phyloP scores from a whole-genome alignment of 176 grass and related monocot species.

The Eleusine coracana region DNA sequence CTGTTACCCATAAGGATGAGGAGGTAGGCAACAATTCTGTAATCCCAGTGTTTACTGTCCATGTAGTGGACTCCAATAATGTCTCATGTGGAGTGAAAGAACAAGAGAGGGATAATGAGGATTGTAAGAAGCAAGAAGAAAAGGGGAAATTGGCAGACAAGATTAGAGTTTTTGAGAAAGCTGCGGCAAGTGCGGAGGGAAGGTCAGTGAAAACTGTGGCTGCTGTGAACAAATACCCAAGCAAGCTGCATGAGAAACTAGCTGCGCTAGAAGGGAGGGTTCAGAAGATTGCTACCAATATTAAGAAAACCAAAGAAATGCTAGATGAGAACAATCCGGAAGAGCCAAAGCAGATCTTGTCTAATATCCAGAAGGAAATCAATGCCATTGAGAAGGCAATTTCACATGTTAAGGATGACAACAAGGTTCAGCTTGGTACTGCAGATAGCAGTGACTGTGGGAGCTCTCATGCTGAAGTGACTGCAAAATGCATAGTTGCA shows the following conservation, averaged over 20 bases:
- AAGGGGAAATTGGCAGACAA: conserved; percentile 60
- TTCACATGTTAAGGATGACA: conserved; percentile 73
- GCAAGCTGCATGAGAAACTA: conserved; percentile 86
- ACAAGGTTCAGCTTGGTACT: conserved; percentile 46
- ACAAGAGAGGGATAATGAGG: conserved; percentile 15
- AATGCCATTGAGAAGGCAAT: conserved; percentile 84
- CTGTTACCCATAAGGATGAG: conserved; percentile 22
- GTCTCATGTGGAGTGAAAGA: conserved; percentile 22
- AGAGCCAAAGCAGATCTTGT: conserved; percentile 88
- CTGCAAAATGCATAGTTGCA: conserved; percentile 7
- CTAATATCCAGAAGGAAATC: conserved; percentile 90
- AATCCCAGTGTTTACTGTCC: conserved; percentile 74
- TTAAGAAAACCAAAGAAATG: conserved; percentile 92
- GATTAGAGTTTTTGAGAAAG: conserved; percentile 82
- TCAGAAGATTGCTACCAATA: conserved; percentile 94
- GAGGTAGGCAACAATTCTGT: conserved; percentile 39
- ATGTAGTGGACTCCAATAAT: conserved; percentile 45
- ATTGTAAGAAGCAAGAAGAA: conserved; percentile 45
- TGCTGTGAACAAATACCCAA: conserved; percentile 62
- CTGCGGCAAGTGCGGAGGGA: conserved; percentile 34
- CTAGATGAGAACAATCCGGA: conserved; percentile 85
- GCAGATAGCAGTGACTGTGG: conserved; percentile 49
- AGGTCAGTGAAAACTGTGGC: conserved; percentile 27
- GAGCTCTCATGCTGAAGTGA: conserved; percentile 21
- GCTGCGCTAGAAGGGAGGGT: conserved; percentile 82